Conservation (phyloP, 176 grass and related monocot genomes). For the Thalia dealbata region DNA sequence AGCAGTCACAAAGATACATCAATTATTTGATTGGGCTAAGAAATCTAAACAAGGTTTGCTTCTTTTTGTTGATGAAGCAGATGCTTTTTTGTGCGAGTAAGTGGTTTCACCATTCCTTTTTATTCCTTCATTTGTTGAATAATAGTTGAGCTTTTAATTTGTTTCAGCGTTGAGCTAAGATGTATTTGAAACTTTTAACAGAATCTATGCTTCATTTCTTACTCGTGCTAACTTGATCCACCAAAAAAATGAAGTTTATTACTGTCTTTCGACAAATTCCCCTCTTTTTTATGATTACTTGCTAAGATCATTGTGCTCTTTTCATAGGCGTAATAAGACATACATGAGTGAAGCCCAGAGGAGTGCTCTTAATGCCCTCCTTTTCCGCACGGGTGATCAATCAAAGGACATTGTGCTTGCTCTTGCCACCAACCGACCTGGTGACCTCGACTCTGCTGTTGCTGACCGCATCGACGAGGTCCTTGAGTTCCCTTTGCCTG, state of each 20-base stretch:
- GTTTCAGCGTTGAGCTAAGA: not conserved
- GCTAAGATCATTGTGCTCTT: not conserved
- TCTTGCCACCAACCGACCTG: slow-evolving; percentile 87
- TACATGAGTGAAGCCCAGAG: slow-evolving; percentile 99
- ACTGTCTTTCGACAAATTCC: not conserved
- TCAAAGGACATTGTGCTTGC: slow-evolving; percentile 92
- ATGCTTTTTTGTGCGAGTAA: slow-evolving; percentile 99
- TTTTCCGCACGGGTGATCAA: slow-evolving; percentile 90
- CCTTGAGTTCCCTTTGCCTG: slow-evolving; percentile 83
- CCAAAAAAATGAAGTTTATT: not conserved
- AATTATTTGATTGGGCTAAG: slow-evolving; percentile 97
- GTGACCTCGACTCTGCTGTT: slow-evolving; percentile 88
- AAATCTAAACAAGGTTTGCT: slow-evolving; percentile 91
- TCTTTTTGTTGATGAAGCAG: slow-evolving; percentile 92
- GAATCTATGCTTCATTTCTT: not conserved
- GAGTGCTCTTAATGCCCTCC: slow-evolving; percentile 95
- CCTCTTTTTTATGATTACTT: too few relatives aligned
- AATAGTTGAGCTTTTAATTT: not conserved
- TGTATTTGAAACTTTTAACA: not conserved
- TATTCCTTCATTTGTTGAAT: not conserved
- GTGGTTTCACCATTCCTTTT: slow-evolving; percentile 22
- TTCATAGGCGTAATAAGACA: slow-evolving; percentile 79
- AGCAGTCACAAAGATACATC: slow-evolving; percentile 98
- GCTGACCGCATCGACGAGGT: slow-evolving; percentile 92
- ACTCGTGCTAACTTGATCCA: not conserved